Evolutionary conservation across 78 protist species (phyloP).

Genomic region (Capsaspora owczarzaki): DNA sequence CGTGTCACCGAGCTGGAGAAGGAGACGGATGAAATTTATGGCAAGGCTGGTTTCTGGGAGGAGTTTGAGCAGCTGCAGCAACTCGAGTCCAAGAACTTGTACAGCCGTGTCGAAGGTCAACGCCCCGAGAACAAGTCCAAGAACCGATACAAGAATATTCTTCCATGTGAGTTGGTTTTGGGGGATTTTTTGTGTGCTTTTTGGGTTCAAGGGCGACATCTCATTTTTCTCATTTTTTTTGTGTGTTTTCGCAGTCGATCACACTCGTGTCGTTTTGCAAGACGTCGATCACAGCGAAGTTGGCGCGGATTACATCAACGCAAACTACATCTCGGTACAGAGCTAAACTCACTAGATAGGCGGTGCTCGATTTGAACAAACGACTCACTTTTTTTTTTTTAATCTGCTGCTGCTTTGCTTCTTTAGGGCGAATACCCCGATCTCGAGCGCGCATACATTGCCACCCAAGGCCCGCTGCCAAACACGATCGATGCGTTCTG

Average conservation of each 20-base stretch:
- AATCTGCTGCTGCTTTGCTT: not conserved
- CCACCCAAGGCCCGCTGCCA: conserved; percentile 1
- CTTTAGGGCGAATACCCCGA: not conserved
- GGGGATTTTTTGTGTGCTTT: no score
- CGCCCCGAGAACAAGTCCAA: conserved; percentile 3
- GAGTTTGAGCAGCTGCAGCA: conserved; percentile 4
- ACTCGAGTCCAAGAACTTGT: not conserved
- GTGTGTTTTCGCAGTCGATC: not conserved
- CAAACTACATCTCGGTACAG: not conserved
- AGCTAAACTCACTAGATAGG: no score
- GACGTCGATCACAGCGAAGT: not conserved
- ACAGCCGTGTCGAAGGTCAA: not conserved
- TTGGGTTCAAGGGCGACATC: not conserved
- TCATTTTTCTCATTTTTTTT: not conserved
- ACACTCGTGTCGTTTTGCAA: not conserved
- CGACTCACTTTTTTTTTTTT: not conserved
- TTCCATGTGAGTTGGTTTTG: not conserved
- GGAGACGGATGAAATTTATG: not conserved
- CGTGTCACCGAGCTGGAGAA: not conserved
- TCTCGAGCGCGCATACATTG: conserved; percentile 6
- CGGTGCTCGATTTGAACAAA: no score
- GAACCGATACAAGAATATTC: conserved; percentile 16
- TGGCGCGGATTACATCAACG: conserved; percentile 25
- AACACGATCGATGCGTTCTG: not conserved
- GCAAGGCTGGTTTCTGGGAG: not conserved